Conservation (phyloP, 805 yeast genomes). For the Komagataella populi region DNA sequence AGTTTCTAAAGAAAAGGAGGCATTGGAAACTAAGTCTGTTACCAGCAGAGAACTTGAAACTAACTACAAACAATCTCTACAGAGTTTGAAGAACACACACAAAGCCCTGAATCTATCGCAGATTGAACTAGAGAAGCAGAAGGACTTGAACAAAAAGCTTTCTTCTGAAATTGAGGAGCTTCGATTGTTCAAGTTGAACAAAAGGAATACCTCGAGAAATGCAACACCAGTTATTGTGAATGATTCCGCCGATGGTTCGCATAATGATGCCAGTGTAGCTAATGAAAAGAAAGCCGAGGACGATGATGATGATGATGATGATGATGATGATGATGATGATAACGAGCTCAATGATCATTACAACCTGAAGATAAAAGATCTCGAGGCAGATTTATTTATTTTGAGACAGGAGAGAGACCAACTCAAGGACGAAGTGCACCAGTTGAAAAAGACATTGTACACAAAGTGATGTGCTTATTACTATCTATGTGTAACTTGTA, state of each 20-base stretch:
- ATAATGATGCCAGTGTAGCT: constrained; percentile 4
- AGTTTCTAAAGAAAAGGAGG: neutral
- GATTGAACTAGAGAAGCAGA: constrained; percentile 51
- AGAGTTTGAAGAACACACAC: constrained; percentile 60
- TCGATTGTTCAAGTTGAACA: constrained; percentile 30
- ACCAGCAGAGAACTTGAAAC: constrained; percentile 32
- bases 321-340: constrained; percentile 9
- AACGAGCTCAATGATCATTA: constrained; percentile 36
- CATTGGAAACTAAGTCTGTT: constrained; percentile 5
- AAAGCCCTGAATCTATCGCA: constrained; percentile 65
- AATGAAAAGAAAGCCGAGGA: constrained; percentile 7
- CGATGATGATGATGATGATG: constrained; percentile 8
- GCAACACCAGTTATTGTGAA: constrained; percentile 10
- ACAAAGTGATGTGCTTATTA: neutral
- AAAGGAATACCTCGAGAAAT: constrained; percentile 15
- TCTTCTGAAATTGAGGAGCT: constrained; percentile 58
- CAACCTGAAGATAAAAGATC: constrained; percentile 64
- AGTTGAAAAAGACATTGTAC: constrained; percentile 43
- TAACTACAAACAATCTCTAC: constrained; percentile 59
- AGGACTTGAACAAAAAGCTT: constrained; percentile 38
- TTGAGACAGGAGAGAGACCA: constrained; percentile 77
- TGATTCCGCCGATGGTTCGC: neutral
- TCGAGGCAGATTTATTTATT: constrained; percentile 74
- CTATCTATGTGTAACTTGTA: neutral
- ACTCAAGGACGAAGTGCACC: constrained; percentile 44